Base-by-base conservation (phyloP, 1,284 basidiomycete species). In the Cutaneotrichosporon cavernicola region DNA sequence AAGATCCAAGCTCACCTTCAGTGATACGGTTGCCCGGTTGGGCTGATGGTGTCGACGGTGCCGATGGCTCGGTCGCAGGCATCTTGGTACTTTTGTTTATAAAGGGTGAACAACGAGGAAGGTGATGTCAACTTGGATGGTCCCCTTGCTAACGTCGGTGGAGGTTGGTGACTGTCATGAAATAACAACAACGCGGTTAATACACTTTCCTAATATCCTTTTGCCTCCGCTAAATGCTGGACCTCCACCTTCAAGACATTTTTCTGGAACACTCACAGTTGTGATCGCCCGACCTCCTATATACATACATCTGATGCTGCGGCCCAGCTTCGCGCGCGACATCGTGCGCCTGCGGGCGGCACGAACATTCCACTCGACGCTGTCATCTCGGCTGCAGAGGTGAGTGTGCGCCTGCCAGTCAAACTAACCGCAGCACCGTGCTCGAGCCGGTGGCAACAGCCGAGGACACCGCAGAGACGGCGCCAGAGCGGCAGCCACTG, bases 1-100 rank as follows among this genome's bases (percentile, higher is more conserved):
- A 7, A 6, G 18, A 6, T 18, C 5, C 0, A 18, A 10, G 13
- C 31, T 31, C 32, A 77, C 77, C 77, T 66, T 78, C 77, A 2
- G 76, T 78, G 65, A 78, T 76, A 11, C 75, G 73, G 30, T 68
- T 68, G 11, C 56, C 34, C 11, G 58, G 22, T 7, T 47, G 40
- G 5, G 31, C 46, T 22, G 57, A 13, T 16, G 43, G 55, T 16
- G 43, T 58, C 22, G 30, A 32, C 9, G 22, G 46, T 13, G 36
- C 21, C 40, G 40, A 58, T 31, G 43, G 31, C 14, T 36, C 36
- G 4, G 30, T 22, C 8, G 30, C 26, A 49, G 40, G 22, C 56
- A 47, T 58, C 38, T 58, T 30, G 40, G 16, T 8, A 49, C 30
- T 9, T 21, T 21, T 56, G 51, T 31, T 56, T 11, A 11, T 56